Evolutionary conservation across 208 protist species (phyloP), one percentile per base, ranked within the genome.

Genomic region (Leishmania tropica): DNA sequence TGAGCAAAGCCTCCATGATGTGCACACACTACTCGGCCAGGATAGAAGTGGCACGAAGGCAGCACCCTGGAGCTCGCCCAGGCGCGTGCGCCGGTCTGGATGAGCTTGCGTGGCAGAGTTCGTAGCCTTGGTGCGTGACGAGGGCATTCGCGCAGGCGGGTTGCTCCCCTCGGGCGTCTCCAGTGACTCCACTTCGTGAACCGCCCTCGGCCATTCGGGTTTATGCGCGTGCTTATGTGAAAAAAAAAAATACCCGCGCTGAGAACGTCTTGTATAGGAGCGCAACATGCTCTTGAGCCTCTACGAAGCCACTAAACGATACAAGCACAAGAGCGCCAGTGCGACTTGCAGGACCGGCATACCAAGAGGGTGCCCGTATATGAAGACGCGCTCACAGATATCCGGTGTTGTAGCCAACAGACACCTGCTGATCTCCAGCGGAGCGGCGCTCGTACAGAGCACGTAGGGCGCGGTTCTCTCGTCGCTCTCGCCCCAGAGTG

Each of bases 351-450:
- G 42, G 24, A 73, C 31, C 24, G 68, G 42, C 42, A 35, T n/a
- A n/a, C 28, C 35, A 47, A n/a, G 15, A 48, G 40, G 11, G 68
- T 7, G 10, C 31, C 21, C 7, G 10, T 2, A 21, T 5, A 42
- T 53, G 48, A 42, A n/a, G 5, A 15, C 13, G 31, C 17, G 45
- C 48, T 78, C 86, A 96, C 64, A 96, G 75, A 70, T 96, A 96
- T 2, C 94, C 93, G n/a, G 94, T 88, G 76, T 98, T 98, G 78
- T 95, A 95, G 47, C 95, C 95, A 40, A 98, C 87, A 0, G 89
- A 92, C 19, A 95, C 85, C 64, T 84, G 80, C 74, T 96, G 93
- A 58, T 90, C 77, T 5, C 93, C 93, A 8, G 90, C 80, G 65
- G 91, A 88, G 48, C 85, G 84, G 19, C 89, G 87, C 75, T 96